These are phyloP conservation scores for Colletotrichum sp. DNA, from an alignment of 2,329 filamentous ascomycete genomes.

Conservation along the genomic window DNA sequence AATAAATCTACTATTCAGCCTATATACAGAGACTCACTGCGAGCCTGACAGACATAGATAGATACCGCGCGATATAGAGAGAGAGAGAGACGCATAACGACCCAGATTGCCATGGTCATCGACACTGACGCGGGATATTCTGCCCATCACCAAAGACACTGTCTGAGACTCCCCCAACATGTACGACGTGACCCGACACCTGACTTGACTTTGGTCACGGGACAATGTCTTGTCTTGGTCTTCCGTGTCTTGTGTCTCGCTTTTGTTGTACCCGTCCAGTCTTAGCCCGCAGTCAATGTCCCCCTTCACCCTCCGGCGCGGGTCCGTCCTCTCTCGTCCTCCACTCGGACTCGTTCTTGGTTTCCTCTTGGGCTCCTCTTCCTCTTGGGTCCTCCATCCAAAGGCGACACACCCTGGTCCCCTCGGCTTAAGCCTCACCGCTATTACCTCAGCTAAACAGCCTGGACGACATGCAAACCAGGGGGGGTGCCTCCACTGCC, in stretches of 20 bases:
- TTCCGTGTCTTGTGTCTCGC: background rate
- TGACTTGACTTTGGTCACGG: background rate
- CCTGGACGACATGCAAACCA: background rate
- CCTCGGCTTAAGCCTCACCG: constrained; percentile 4
- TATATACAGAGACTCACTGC: too few relatives aligned
- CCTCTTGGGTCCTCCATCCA: background rate
- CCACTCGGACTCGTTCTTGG: background rate
- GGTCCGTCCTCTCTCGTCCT: background rate
- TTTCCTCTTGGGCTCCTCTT: background rate
- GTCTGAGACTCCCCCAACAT: background rate
- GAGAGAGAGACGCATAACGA: background rate
- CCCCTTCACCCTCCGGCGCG: background rate
- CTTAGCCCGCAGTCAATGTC: background rate
- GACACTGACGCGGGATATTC: background rate
- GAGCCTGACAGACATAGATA: too few relatives aligned
- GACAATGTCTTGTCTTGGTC: background rate
- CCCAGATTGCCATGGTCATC: background rate
- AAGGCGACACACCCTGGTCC: background rate
- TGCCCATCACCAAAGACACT: background rate
- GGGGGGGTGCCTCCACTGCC: background rate
- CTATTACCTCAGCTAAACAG: constrained; percentile 5
- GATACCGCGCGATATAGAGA: too few relatives aligned
- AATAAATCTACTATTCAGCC: too few relatives aligned
- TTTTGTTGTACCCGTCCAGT: background rate
- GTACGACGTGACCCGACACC: background rate